Evolutionary conservation across 805 yeast species (phyloP), one percentile per base, ranked within the genome.

Genomic region (Debaryomyces tyrocola): DNA sequence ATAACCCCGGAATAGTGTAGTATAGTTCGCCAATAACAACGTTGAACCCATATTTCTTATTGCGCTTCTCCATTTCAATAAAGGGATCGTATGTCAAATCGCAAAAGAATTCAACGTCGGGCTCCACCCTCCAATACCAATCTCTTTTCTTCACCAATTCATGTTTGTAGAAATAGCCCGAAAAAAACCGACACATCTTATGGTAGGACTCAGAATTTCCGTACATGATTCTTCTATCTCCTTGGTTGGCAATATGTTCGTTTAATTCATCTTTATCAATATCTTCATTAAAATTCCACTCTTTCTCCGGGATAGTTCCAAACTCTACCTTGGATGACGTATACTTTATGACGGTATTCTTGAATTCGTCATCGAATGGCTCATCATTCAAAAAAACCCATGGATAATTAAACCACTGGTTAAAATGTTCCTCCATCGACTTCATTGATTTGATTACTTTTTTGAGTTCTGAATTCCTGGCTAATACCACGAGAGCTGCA

Each of bases 41-140:
- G 6, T 89, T 89, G 64, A 88, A 94, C 0, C 96, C 98, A 60
- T 91, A 91, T 54, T 77, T 79, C 65, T 91, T 91, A 38, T 80
- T 78, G 48, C 62, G 58, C 41, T 70, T 73, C 42, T 79, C 79
- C 97, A 92, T 90, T 57, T 86, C 89, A 12, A 76, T 54, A 59
- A 92, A 94, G 11, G 97, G 96, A 66, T 92, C 98, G 66, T 91
- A 90, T 0, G 96, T 85, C 45, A 90, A 66, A 63, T 92, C 97
- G 67, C 99, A 92, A 62, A 77, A 90, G 60, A 89, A 90, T 53
- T 87, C 84, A 35, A 92, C 94, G 53, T 86, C 86, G 3, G 98
- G 98, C 64, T 94, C 99, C 10, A 94, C 90, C 46, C 98, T 77
- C 97, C 97, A 91, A 67, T 90, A 92, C 95, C 96, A 92, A 50